Conservation (phyloP, 768 basidiomycete genomes). For the Sporobolomyces roseus region DNA sequence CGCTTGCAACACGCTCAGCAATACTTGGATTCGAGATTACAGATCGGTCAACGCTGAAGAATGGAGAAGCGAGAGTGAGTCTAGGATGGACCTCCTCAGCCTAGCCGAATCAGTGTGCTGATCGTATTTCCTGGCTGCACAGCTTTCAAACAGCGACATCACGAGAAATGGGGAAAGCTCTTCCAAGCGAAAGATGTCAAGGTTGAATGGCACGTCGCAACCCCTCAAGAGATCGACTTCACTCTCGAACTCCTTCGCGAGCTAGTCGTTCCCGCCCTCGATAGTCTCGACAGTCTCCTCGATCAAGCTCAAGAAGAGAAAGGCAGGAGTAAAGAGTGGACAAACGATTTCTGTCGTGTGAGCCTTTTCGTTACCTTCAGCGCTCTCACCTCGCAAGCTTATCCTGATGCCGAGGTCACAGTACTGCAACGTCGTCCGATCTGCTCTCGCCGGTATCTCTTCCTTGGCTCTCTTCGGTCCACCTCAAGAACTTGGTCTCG, state of each 20-base stretch:
- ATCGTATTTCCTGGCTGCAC: too few relatives aligned
- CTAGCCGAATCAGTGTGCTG: constrained; percentile 53
- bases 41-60: constrained; percentile 73
- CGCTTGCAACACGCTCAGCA: constrained; percentile 67
- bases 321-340: constrained; percentile 60
- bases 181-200: constrained; percentile 67
- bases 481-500: constrained; percentile 55
- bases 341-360: constrained; percentile 79
- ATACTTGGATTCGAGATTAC: constrained; percentile 75
- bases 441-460: constrained; percentile 70
- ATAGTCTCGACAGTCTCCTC: constrained; percentile 59
- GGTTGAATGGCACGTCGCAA: constrained; percentile 80
- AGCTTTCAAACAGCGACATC: constrained; percentile 48
- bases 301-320: constrained; percentile 60
- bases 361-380: not conserved
- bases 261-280: constrained; percentile 63
- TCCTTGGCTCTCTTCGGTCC: constrained; percentile 61
- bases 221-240: constrained; percentile 67
- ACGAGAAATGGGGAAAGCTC: constrained; percentile 68
- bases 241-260: constrained; percentile 65
- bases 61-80: constrained; percentile 65
- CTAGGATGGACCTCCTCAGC: constrained; percentile 4
- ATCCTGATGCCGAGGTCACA: constrained; percentile 42
- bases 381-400: not conserved
- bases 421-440: constrained; percentile 66